Evolutionary conservation across 352 stramenopile genomes (phyloP).

Genomic region (Phytophthora sansomeana): DNA sequence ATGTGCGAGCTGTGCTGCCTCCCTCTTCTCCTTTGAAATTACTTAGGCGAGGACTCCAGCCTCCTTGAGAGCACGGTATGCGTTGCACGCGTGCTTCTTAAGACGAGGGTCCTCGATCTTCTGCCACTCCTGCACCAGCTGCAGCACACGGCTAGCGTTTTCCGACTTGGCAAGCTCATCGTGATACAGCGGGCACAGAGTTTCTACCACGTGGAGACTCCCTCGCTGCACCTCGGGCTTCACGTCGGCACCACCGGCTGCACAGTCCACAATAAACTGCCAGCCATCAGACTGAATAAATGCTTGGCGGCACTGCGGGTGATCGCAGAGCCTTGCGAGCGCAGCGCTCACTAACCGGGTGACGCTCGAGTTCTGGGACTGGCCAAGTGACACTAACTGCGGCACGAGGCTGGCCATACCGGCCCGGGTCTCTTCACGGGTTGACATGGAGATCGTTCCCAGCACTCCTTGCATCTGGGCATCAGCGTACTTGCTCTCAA

Average conservation of each 20-base stretch:
- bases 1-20: constrained; percentile 8
- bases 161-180: constrained; percentile 79
- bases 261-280: constrained; percentile 86
- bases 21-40: constrained; percentile 31
- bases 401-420: constrained; percentile 76
- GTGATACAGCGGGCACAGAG: constrained; percentile 82
- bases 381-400: constrained; percentile 68
- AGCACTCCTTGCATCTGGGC: constrained; percentile 86
- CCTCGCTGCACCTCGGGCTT: constrained; percentile 82
- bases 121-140: constrained; percentile 80
- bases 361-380: constrained; percentile 70
- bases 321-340: constrained; percentile 82
- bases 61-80: constrained; percentile 77
- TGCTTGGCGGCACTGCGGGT: constrained; percentile 83
- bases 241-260: constrained; percentile 64
- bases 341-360: constrained; percentile 73
- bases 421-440: constrained; percentile 59
- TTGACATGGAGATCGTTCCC: constrained; percentile 81
- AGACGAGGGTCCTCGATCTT: constrained; percentile 85
- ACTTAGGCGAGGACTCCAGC: constrained; percentile 79
- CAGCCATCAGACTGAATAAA: constrained; percentile 85
- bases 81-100: constrained; percentile 88
- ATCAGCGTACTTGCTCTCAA: constrained; percentile 82
- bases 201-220: constrained; percentile 89
- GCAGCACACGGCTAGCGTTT: constrained; percentile 63